Conservation (phyloP, 2,329 filamentous ascomycete genomes). For the Penicillium fuscoglaucum region DNA sequence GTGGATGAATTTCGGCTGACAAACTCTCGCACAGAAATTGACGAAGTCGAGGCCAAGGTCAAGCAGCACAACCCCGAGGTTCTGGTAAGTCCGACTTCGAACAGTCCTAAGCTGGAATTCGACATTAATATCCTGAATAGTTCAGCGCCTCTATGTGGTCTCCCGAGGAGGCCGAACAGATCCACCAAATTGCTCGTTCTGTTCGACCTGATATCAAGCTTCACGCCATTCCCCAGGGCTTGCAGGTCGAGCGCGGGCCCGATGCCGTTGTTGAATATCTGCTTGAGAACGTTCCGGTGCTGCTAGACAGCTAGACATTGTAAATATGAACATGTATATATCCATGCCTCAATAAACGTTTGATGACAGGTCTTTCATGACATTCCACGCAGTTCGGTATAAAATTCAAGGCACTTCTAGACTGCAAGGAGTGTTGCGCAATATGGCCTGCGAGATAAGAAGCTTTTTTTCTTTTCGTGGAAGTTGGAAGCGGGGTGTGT, state of each 20-base stretch:
- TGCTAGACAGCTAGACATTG: conserved; percentile 35
- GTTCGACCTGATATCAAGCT: conserved; percentile 44
- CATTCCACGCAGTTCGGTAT: background rate
- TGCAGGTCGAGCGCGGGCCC: conserved; percentile 46
- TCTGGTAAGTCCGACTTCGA: conserved; percentile 45
- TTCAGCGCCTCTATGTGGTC: conserved; percentile 65
- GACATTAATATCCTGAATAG: conserved; percentile 36
- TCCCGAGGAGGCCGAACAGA: conserved; percentile 39
- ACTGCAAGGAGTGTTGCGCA: too few relatives aligned
- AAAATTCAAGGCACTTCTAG: background rate
- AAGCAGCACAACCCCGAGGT: conserved; percentile 55
- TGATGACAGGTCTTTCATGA: background rate
- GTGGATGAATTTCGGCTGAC: background rate
- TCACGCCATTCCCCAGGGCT: conserved; percentile 44
- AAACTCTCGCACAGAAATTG: conserved; percentile 41
- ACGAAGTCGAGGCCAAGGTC: conserved; percentile 57
- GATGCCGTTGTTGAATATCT: conserved; percentile 47
- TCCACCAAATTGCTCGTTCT: conserved; percentile 40
- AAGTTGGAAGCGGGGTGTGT: too few relatives aligned
- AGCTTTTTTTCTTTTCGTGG: too few relatives aligned
- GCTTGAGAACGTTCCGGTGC: conserved; percentile 41
- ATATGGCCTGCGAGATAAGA: too few relatives aligned
- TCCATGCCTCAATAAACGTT: background rate
- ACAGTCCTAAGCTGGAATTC: background rate
- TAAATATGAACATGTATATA: conserved; percentile 1